Conservation (phyloP, 768 basidiomycete genomes). For the Boletus rufocinnamomeus region DNA sequence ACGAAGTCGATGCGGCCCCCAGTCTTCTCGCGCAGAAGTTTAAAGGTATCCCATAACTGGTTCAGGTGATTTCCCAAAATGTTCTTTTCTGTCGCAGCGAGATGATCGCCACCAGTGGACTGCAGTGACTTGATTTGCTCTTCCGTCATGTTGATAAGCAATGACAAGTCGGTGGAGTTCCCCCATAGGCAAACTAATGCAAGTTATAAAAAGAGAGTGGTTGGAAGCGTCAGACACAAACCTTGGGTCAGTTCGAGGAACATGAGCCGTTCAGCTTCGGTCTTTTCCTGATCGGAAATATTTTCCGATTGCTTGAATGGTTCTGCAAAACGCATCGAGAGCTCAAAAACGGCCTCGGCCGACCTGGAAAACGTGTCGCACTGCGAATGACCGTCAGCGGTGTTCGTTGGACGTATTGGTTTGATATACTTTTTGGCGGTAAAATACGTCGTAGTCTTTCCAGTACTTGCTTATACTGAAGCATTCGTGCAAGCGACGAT, state of each 20-base stretch:
- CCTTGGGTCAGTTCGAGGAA: conserved; percentile 93
- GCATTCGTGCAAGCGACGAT: conserved; percentile 88
- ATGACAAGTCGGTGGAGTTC: conserved; percentile 92
- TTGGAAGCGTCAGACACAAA: conserved; percentile 32
- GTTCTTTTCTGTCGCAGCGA: conserved; percentile 95
- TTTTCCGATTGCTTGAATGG: conserved; percentile 67
- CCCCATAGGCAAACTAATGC: conserved; percentile 91
- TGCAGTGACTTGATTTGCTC: conserved; percentile 97
- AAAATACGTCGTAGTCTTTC: conserved; percentile 92
- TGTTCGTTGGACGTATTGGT: background rate
- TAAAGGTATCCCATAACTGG: conserved; percentile 73
- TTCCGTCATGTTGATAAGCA: conserved; percentile 97
- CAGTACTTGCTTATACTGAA: conserved; percentile 91
- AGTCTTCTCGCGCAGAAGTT: conserved; percentile 67
- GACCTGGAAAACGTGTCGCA: conserved; percentile 97
- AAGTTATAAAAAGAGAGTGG: background rate
- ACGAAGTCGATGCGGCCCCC: conserved; percentile 80
- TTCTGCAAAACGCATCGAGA: conserved; percentile 88
- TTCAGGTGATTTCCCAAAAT: conserved; percentile 85
- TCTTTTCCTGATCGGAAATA: conserved; percentile 51
- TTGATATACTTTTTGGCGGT: conserved; percentile 77
- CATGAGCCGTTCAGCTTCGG: conserved; percentile 77
- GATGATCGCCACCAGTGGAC: conserved; percentile 92
- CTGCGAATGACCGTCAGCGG: conserved; percentile 37
- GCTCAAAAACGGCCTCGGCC: conserved; percentile 87